These are phyloP conservation scores for Lanzia echinophila DNA, from an alignment of 2,329 filamentous ascomycete species.

Conservation along the genomic window DNA sequence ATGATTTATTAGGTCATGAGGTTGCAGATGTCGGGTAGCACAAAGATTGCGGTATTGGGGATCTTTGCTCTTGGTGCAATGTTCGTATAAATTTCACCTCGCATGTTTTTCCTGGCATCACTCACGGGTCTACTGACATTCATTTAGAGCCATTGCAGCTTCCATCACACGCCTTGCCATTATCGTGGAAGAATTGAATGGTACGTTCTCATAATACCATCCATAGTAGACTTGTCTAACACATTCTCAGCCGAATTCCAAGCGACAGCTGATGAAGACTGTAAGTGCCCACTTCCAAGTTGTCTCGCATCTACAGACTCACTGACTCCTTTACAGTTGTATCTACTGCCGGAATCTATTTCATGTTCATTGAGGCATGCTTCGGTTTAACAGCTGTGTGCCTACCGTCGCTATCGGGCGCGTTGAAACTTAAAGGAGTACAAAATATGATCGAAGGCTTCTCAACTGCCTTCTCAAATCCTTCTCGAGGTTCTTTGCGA, in stretches of 20 bases:
- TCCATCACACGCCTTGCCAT: not conserved
- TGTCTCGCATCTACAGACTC: not conserved
- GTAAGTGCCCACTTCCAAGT: not conserved
- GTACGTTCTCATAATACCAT: not conserved
- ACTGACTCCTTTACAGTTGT: not conserved
- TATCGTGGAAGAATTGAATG: not conserved
- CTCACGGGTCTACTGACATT: not conserved
- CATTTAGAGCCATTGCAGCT: not conserved
- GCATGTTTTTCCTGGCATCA: not conserved
- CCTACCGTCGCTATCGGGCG: not conserved
- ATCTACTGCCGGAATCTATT: not conserved
- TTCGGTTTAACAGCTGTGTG: not conserved
- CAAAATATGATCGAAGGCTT: not conserved
- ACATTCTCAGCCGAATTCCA: not conserved
- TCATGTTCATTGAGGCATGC: not conserved
- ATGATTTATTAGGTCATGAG: not conserved
- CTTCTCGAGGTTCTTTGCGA: slow-evolving; percentile 26
- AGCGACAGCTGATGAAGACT: not conserved
- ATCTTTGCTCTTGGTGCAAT: not conserved
- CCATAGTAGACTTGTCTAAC: not conserved
- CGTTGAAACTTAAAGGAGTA: not conserved
- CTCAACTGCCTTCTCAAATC: slow-evolving; percentile 30
- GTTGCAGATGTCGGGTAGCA: not conserved
- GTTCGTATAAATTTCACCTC: not conserved
- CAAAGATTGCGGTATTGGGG: not conserved